Evolutionary conservation across 495 filamentous ascomycete genomes (phyloP).

Genomic region (Hyaloscypha finlandica): DNA sequence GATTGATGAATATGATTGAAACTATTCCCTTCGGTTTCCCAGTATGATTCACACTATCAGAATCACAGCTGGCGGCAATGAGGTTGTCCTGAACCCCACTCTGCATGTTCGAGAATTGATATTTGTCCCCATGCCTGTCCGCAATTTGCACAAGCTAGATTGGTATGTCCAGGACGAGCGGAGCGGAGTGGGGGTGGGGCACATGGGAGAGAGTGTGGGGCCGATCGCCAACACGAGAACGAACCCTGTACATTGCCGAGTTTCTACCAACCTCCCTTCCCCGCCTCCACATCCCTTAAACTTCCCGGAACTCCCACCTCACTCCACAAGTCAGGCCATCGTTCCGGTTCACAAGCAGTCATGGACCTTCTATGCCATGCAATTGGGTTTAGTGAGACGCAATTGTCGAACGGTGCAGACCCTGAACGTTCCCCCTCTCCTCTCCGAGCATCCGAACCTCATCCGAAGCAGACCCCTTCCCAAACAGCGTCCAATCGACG

Average conservation of each 20-base stretch:
- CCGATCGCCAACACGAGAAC: neutral
- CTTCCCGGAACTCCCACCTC: neutral
- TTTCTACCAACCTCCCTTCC: neutral
- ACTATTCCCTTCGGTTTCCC: too few relatives aligned
- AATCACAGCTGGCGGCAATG: neutral
- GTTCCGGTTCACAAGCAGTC: neutral
- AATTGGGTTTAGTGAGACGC: neutral
- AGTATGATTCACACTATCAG: too few relatives aligned
- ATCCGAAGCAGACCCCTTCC: neutral
- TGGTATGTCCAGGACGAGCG: neutral
- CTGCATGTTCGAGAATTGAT: neutral
- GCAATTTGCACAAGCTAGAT: too few relatives aligned
- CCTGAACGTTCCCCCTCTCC: neutral
- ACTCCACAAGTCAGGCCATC: neutral
- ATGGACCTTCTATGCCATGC: neutral
- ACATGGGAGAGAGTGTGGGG: neutral
- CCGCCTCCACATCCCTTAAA: constrained; percentile 1
- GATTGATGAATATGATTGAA: too few relatives aligned
- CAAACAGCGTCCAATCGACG: neutral
- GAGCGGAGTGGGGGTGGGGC: neutral
- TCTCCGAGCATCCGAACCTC: neutral
- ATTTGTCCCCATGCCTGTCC: too few relatives aligned
- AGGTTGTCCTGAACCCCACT: neutral
- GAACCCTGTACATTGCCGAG: neutral
- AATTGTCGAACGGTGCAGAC: neutral